Evolutionary conservation across 169 alveolate species (phyloP), one percentile per base, ranked within the genome.

Genomic region (Plasmodium knowlesi): DNA sequence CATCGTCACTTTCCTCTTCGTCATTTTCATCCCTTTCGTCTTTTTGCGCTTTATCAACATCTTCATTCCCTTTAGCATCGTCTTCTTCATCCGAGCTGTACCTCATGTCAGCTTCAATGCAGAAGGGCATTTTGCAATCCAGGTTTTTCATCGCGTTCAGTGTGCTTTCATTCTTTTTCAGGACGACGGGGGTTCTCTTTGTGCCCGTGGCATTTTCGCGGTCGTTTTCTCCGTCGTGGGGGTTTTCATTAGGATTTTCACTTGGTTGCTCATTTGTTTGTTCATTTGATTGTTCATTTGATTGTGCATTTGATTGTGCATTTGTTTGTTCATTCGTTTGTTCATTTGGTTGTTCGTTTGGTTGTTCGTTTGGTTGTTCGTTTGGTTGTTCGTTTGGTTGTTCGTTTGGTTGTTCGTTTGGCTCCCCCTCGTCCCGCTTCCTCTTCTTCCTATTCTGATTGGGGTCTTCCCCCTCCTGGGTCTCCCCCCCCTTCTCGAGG

Each of bases 81-180:
- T 32, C 67, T 10, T 54, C 71, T 50, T 89, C 94, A 79, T 89
- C 94, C 2, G 94, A 78, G 54, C 89, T 89, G 72, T 80, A 89
- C 50, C 79, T 78, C 30, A 89, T 30, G 82, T 89, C 94, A 2
- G 50, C 41, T 61, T 89, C 94, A 39, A 89, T 41, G 73, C 94
- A 89, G 72, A 57, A 71, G 6, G 94, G 94, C 10, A 89, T 28
- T 72, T 79, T 89, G 43, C 71, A 57, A 8, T 89, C 94, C 34
- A 19, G 6, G 50, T 32, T 28, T 79, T 61, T 89, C 57, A 80
- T 73, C 32, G 72, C 73, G 73, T 89, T 89, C 57, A 89, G 82
- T 1, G 94, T 89, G 39, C 25, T 61, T 79, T 89, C 94, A 67
- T 89, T 89, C 25, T 89, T 89, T 89, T 32, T 78, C 73, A 89